Percentiles rank a stretch among this genome's conserved stretches.
phyloP scores from a whole-genome alignment of 768 basidiomycete species.

The Rossbeevera mucosa region DNA sequence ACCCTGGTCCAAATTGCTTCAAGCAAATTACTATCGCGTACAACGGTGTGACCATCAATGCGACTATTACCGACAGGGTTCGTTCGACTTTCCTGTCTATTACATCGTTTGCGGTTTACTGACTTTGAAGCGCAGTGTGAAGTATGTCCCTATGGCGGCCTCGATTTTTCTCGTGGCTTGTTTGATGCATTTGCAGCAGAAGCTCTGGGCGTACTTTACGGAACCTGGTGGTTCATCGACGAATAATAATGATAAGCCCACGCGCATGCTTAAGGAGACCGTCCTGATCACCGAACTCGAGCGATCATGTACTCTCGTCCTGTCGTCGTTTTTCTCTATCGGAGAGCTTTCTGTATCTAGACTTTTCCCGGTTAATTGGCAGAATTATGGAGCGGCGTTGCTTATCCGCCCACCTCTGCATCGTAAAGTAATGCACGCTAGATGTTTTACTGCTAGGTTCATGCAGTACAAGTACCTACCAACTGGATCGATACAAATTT shows the following conservation, averaged over 20 bases:
- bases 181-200: constrained; percentile 53
- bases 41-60: constrained; percentile 49
- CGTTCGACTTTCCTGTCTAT: not conserved
- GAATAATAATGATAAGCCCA: constrained; percentile 22
- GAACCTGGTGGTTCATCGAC: constrained; percentile 51
- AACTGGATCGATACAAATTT: not conserved
- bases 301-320: not conserved
- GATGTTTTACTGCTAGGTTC: not conserved
- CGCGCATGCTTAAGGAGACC: not conserved
- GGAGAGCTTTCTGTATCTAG: not conserved
- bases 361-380: not conserved
- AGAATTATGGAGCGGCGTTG: not conserved
- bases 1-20: constrained; percentile 62
- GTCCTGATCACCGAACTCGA: not conserved
- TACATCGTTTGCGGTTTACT: not conserved
- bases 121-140: constrained; percentile 44
- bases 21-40: constrained; percentile 56
- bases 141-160: constrained; percentile 57
- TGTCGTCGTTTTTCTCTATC: not conserved
- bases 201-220: constrained; percentile 50
- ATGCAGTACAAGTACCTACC: not conserved
- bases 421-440: not conserved
- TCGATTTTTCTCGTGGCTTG: constrained; percentile 66
- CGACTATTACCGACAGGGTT: constrained; percentile 61
- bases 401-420: not conserved